Base-by-base conservation (phyloP, 495 filamentous ascomycete species). In the Lophiotrema nucula region DNA sequence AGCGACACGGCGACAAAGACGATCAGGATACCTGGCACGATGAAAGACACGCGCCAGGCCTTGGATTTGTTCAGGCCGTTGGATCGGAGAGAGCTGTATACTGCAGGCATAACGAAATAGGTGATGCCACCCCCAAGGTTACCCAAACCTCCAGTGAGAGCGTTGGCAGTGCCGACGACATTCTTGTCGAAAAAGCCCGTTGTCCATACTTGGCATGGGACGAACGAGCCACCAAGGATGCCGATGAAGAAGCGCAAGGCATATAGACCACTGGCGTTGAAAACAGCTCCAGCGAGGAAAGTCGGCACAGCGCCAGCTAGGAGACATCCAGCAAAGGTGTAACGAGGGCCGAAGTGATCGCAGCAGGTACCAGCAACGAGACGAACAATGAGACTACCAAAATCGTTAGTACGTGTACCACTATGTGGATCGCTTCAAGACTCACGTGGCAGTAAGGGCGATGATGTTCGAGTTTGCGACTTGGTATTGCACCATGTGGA, bases 171-270 rank as follows among this genome's bases (percentile, higher is more conserved):
- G 28, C 92, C 92, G 21, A 97, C 88, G 16, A 97, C 82, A 67
- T 89, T 95, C 77, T 95, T 96, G 75, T 97, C 92, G 66, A 93
- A 96, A 77, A 92, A 97, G 1, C 88, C 91, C 0, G 92, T 96
- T 25, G 86, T 88, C 92, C 92, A 97, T 6, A 97, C 92, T 64
- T 96, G 92, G 70, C 92, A 97, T 1, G 92, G 92, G 2, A 97
- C 92, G 60, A 97, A 97, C 4, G 81, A 81, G 0, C 87, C 92
- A 26, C 92, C 92, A 1, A 97, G 80, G 52, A 97, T 95, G 31
- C 92, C 92, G 50, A 97, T 80, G 73, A 97, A 97, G 76, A 97
- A 96, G 27, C 92, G 85, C 48, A 92, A 76, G 13, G 85, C 79
- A 48, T 91, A 83, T 22, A 97, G 79, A 0, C 92, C 88, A 4